phyloP scores from a whole-genome alignment of 2,329 filamentous ascomycete genomes.

The Aspergillus niger region DNA sequence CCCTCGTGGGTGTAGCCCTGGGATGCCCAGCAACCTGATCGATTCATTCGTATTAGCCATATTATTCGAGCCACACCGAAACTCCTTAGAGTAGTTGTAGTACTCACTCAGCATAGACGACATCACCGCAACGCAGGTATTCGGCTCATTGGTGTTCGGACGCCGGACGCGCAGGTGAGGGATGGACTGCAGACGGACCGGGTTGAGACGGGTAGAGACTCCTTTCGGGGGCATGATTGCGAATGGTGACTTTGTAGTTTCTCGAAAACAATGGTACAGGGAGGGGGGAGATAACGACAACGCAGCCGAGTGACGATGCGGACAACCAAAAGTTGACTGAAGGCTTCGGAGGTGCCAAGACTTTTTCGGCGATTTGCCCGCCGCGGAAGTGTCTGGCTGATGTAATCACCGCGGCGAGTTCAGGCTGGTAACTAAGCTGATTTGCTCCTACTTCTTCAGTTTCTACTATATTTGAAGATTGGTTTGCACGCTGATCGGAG shows the following conservation, averaged over 20 bases:
- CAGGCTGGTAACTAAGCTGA: not conserved
- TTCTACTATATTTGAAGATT: not conserved
- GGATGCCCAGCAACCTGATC: constrained; percentile 50
- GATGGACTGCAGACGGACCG: constrained; percentile 50
- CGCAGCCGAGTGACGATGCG: constrained; percentile 5
- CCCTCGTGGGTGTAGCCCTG: constrained; percentile 54
- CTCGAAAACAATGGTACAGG: not conserved
- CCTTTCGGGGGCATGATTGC: constrained; percentile 47
- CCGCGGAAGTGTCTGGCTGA: constrained; percentile 36
- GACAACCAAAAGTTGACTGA: constrained; percentile 14
- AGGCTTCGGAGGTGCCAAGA: constrained; percentile 27
- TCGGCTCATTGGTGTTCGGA: constrained; percentile 63
- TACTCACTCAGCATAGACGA: constrained; percentile 64
- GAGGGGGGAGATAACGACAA: constrained; percentile 20
- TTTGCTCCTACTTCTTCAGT: not conserved
- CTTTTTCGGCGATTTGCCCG: constrained; percentile 19
- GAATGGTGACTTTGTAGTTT: not conserved
- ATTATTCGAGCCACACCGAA: no score
- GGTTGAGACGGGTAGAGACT: constrained; percentile 47
- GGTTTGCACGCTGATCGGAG: not conserved
- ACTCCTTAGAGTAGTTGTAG: not conserved
- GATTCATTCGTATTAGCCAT: no score
- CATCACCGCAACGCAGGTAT: constrained; percentile 69
- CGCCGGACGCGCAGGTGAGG: constrained; percentile 63
- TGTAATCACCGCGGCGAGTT: constrained; percentile 23